A percentile compares a stretch with the other conserved stretches of the same genome.
Evolutionary conservation across 2,329 filamentous ascomycete genomes (phyloP).

Genomic region (Cordyceps fumosorosea): DNA sequence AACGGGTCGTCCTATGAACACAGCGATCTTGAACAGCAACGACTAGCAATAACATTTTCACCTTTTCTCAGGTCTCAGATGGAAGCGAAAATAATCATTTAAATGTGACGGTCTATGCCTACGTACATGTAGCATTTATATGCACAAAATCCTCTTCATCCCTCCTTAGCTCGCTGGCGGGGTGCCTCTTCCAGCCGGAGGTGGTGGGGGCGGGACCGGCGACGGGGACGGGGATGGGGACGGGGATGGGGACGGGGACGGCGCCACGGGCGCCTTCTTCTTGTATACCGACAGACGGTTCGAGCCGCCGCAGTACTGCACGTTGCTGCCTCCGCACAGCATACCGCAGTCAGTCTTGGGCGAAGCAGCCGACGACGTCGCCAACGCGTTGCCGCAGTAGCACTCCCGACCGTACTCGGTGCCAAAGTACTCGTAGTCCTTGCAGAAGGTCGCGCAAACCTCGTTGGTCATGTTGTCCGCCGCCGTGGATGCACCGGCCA

Average conservation of each 20-base stretch:
- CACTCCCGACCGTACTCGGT: conserved; percentile 33
- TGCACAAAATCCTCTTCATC: neutral
- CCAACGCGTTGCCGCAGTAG: conserved; percentile 29
- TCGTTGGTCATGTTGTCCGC: conserved; percentile 27
- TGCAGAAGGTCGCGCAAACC: conserved; percentile 27
- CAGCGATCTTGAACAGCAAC: neutral
- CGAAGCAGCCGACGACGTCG: conserved; percentile 22
- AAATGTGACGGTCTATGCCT: neutral
- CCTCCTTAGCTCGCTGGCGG: neutral
- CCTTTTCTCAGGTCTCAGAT: neutral
- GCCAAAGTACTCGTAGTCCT: conserved; percentile 26
- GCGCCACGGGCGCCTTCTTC: conserved; percentile 18
- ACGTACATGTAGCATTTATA: neutral
- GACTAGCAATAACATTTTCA: neutral
- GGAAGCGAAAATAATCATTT: neutral
- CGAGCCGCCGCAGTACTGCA: conserved; percentile 34
- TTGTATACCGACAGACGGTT: conserved; percentile 32
- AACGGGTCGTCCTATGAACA: neutral
- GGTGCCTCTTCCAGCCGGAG: neutral
- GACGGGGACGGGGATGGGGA: neutral
- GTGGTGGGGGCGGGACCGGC: neutral
- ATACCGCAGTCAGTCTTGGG: conserved; percentile 32
- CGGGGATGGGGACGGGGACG: neutral
- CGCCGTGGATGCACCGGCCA: conserved; percentile 20
- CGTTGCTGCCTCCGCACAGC: conserved; percentile 31